Evolutionary conservation across 306 rosid species (phyloP).

Genomic region (Chamaecrista fasciculata): DNA sequence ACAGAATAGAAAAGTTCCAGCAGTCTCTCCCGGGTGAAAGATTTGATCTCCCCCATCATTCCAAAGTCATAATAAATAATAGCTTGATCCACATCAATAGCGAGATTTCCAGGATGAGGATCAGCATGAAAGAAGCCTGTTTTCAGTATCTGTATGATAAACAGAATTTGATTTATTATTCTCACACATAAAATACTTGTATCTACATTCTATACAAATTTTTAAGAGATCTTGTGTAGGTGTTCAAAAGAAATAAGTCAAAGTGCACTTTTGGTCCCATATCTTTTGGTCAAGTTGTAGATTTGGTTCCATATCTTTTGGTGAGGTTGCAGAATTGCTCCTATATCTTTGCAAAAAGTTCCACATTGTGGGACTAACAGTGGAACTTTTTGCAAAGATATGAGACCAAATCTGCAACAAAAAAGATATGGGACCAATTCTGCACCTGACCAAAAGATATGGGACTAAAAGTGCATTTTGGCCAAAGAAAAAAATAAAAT

Average conservation of each 20-base stretch:
- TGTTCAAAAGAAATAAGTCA: background rate
- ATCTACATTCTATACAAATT: background rate
- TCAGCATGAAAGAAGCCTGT: constrained; percentile 98
- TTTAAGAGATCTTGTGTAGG: background rate
- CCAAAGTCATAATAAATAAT: constrained; percentile 94
- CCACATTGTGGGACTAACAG: no score
- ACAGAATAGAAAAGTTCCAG: constrained; percentile 84
- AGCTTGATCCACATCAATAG: constrained; percentile 75
- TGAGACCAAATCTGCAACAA: no score
- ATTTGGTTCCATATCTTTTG: no score
- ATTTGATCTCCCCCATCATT: constrained; percentile 94
- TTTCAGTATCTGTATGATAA: constrained; percentile 64
- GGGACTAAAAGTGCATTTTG: no score
- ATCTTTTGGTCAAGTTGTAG: no score
- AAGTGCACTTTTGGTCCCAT: no score
- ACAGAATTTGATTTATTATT: constrained; percentile 8
- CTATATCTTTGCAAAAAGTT: no score
- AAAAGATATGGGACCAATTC: no score
- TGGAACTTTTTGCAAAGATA: no score
- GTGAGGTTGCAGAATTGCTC: no score
- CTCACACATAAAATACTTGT: constrained; percentile 7
- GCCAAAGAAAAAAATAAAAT: background rate
- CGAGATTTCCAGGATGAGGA: constrained; percentile 97
- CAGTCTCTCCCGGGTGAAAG: constrained; percentile 84
- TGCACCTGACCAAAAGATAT: no score